Conservation (phyloP, 257 asterid species). For the Salvia hispanica region DNA sequence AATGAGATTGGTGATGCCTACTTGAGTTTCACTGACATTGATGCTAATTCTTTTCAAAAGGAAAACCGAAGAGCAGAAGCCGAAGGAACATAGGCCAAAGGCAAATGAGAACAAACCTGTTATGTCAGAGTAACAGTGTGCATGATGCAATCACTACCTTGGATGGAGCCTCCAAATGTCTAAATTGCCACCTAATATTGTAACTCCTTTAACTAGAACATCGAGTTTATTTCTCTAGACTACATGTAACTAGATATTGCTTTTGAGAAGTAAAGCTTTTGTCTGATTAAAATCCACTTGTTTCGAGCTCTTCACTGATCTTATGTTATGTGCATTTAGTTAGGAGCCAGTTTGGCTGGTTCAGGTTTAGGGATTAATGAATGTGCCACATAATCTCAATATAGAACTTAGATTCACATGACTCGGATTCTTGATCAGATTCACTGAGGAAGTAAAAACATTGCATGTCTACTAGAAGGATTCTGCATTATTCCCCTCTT, state of each 20-base stretch:
- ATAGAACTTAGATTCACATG: no score
- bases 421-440: no score
- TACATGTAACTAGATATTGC: constrained; percentile 30
- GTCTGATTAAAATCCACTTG: not conserved
- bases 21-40: not conserved
- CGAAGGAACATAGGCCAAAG: constrained; percentile 91
- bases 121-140: constrained; percentile 66
- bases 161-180: constrained; percentile 15
- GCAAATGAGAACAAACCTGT: constrained; percentile 94
- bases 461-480: not conserved
- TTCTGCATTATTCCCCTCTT: constrained; percentile 20
- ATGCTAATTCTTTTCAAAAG: constrained; percentile 39
- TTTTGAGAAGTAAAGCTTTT: constrained; percentile 17
- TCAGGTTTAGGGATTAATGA: not conserved
- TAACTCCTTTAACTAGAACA: constrained; percentile 22
- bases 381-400: no score
- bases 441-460: no score
- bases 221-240: constrained; percentile 2
- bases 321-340: not conserved
- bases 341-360: not conserved
- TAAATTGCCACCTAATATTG: constrained; percentile 10
- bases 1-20: not conserved
- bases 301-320: not conserved
- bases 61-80: constrained; percentile 97
- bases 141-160: constrained; percentile 21